phyloP scores from a whole-genome alignment of 2,329 filamentous ascomycete species.

The Ophiobolus disseminans region DNA sequence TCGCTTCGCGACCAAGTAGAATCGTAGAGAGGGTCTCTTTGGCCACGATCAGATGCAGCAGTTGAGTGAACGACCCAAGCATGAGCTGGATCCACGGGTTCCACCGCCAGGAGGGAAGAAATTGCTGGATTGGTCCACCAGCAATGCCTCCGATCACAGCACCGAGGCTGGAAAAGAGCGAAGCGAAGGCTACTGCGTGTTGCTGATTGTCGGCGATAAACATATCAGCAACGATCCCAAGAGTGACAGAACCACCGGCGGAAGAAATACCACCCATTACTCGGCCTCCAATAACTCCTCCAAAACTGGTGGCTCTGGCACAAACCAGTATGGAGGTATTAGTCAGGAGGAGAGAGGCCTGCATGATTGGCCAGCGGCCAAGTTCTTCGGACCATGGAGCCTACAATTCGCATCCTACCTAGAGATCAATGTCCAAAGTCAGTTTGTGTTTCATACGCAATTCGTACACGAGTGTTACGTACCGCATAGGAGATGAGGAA shows the following conservation, averaged over 20 bases:
- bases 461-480: no score
- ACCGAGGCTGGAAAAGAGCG: slow-evolving; percentile 69
- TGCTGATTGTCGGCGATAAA: slow-evolving; percentile 67
- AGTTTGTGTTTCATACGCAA: no score
- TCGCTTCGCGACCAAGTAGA: slow-evolving; percentile 78
- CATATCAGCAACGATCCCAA: slow-evolving; percentile 70
- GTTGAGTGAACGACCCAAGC: slow-evolving; percentile 73
- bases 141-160: slow-evolving; percentile 78
- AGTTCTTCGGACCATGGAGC: slow-evolving; percentile 81
- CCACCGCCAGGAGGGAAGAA: slow-evolving; percentile 72
- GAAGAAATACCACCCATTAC: slow-evolving; percentile 58
- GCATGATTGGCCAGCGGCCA: slow-evolving; percentile 76
- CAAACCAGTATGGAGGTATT: slow-evolving; percentile 69
- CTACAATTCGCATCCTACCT: slow-evolving; percentile 88
- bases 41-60: slow-evolving; percentile 70
- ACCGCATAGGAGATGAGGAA: slow-evolving; percentile 80
- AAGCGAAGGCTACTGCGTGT: slow-evolving; percentile 68
- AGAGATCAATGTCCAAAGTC: no score
- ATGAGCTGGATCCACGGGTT: slow-evolving; percentile 86
- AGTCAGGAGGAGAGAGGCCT: slow-evolving; percentile 73
- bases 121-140: slow-evolving; percentile 73
- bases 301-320: slow-evolving; percentile 64
- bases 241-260: slow-evolving; percentile 68
- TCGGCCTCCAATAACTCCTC: slow-evolving; percentile 59
- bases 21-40: slow-evolving; percentile 79